Evolutionary conservation across 164 flowering plant genomes (phyloP).

Genomic region (Nymphaea thermarum): DNA sequence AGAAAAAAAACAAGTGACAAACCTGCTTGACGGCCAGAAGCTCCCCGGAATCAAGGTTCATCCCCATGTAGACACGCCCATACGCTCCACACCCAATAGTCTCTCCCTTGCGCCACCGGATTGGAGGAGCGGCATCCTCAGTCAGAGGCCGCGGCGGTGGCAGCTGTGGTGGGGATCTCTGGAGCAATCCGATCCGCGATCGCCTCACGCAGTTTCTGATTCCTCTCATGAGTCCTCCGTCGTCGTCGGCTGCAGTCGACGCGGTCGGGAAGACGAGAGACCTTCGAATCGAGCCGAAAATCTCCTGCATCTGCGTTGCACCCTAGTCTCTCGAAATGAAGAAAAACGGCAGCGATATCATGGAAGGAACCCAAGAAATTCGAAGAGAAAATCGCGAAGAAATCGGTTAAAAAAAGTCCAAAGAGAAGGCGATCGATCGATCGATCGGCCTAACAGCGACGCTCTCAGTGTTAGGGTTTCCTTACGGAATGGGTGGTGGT

Average conservation of each 20-base stretch:
- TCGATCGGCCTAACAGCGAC: neutral
- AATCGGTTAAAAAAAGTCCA: neutral
- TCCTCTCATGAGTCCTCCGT: conserved; percentile 27
- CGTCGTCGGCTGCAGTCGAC: neutral
- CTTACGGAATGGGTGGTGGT: too few relatives aligned
- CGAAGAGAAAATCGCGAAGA: neutral
- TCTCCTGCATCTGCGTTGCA: conserved; percentile 42
- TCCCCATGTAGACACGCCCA: conserved; percentile 94
- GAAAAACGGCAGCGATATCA: too few relatives aligned
- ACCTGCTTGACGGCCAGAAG: conserved; percentile 95
- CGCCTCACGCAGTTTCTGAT: conserved; percentile 62
- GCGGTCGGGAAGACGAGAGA: conserved; percentile 56
- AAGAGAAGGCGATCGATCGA: neutral
- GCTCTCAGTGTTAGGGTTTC: neutral
- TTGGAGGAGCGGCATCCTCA: conserved; percentile 22
- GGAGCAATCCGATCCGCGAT: conserved; percentile 64
- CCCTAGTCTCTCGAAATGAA: neutral
- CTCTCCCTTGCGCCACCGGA: conserved; percentile 92
- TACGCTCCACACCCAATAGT: conserved; percentile 95
- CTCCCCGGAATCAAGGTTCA: conserved; percentile 98
- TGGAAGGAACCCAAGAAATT: neutral
- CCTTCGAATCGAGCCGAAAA: conserved; percentile 70
- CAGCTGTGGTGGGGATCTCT: conserved; percentile 22
- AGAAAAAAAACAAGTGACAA: neutral
- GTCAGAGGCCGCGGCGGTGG: conserved; percentile 19